Evolutionary conservation across 2,329 filamentous ascomycete genomes (phyloP).

Genomic region (Apiospora hydei): DNA sequence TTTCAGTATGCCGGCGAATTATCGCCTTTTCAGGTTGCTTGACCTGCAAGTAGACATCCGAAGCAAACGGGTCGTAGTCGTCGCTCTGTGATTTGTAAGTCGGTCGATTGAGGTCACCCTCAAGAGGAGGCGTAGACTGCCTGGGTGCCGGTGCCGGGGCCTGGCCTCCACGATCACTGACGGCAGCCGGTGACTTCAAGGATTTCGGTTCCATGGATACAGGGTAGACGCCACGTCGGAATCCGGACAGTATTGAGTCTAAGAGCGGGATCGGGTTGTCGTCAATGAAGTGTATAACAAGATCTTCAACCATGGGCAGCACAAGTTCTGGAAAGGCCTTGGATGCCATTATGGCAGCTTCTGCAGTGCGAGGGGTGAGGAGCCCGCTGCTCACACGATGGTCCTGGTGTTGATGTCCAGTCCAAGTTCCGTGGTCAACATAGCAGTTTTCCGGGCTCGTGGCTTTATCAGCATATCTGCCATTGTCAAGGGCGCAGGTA

Average conservation of each 20-base stretch:
- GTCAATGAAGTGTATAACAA: conserved; percentile 61
- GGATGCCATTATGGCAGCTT: conserved; percentile 29
- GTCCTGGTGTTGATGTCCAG: conserved; percentile 44
- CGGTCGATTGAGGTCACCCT: neutral
- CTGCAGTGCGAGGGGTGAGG: conserved; percentile 23
- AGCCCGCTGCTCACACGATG: conserved; percentile 48
- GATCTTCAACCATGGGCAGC: conserved; percentile 61
- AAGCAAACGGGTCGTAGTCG: conserved; percentile 55
- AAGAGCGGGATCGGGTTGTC: conserved; percentile 4
- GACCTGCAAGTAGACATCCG: conserved; percentile 34
- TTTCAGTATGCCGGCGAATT: conserved; percentile 25
- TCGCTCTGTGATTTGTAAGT: neutral
- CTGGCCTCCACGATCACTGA: neutral
- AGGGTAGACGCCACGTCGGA: neutral
- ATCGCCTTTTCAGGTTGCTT: conserved; percentile 5
- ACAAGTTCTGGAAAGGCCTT: conserved; percentile 49
- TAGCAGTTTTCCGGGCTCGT: conserved; percentile 32
- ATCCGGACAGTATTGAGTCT: neutral
- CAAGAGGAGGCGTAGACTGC: conserved; percentile 2
- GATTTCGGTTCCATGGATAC: neutral
- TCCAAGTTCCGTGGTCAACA: conserved; percentile 33
- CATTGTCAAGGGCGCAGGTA: conserved; percentile 24
- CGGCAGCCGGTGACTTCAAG: neutral
- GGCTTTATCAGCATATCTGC: conserved; percentile 32
- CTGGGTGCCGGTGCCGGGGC: neutral